Evolutionary conservation across 2,329 filamentous ascomycete genomes (phyloP), one percentile per base, ranked within the genome.

Genomic region (Hortaea sp.): DNA sequence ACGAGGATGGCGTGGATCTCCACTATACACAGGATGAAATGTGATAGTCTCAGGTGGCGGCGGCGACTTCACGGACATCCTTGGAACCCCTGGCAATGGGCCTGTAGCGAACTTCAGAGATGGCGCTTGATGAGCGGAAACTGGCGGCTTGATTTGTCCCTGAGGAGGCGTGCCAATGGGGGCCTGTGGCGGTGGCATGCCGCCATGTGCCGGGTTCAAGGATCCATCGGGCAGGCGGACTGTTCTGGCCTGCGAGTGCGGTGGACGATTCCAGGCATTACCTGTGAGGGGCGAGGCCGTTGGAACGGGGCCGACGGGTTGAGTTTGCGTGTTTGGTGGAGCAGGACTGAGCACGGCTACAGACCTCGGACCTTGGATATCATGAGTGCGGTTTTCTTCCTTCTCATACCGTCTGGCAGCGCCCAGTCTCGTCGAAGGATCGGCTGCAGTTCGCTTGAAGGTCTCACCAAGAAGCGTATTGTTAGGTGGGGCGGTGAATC

Each of bases 11-110:
- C 68, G 67, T 1, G 69, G 70, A 56, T 86, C 78, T 29, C 84
- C 82, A 54, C 82, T 79, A 53, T 85, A 86, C 1, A 76, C 85
- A 5, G 85, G 85, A 57, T 89, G 85, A 7, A 76, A 80, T 50
- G 78, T 75, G 20, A 20, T 20, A 64, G 83, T 83, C 41, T 86
- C 85, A 3, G 85, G 85, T 0, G 84, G 84, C 3, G 82, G 83
- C 11, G 84, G 43, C 56, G 63, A 63, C 43, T 57, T 55, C 32
- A 61, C 57, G 29, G 53, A 53, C 2, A 49, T 50, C n/a, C 40
- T 43, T 27, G 53, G 56, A 12, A 50, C 39, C 6, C 40, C 40
- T 5, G 58, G 55, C 28, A 61, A 45, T 6, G 57, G 57, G 7
- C 53, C 55, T 6, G 51, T 47, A 6, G 49, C 44, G 30, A 51